Conservation (phyloP, 441 rosid genomes). For the Brassica balearica region DNA sequence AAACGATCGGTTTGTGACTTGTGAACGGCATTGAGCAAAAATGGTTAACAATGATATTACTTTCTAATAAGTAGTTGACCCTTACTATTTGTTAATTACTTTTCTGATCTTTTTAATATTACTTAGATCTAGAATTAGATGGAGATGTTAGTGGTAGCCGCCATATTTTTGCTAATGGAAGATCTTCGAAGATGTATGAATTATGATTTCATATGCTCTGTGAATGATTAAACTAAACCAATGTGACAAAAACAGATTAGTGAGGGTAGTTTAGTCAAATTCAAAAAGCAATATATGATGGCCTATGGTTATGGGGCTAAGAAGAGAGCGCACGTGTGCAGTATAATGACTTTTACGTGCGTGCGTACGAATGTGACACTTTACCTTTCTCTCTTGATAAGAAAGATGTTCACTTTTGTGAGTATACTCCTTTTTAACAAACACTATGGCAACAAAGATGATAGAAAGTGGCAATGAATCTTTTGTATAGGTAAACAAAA, state of each 20-base stretch:
- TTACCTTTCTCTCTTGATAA: constrained; percentile 29
- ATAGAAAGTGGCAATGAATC: background rate
- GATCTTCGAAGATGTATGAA: constrained; percentile 18
- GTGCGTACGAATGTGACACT: constrained; percentile 35
- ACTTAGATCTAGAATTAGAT: background rate
- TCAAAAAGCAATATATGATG: background rate
- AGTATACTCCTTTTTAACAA: background rate
- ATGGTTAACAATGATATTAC: background rate
- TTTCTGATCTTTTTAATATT: background rate
- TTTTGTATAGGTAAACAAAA: background rate
- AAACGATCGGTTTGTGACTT: background rate
- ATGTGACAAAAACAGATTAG: background rate
- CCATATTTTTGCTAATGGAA: constrained; percentile 20
- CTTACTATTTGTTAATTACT: background rate
- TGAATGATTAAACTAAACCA: constrained; percentile 32
- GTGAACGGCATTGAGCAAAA: background rate
- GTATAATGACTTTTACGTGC: constrained; percentile 15
- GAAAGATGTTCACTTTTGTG: background rate
- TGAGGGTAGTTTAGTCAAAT: constrained; percentile 23
- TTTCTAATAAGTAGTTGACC: constrained; percentile 22
- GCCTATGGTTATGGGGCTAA: background rate
- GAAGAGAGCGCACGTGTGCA: background rate
- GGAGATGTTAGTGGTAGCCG: constrained; percentile 18
- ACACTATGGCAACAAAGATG: constrained; percentile 4
- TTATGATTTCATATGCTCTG: constrained; percentile 32